These are phyloP conservation scores for Nicotiana sylvestris DNA, from an alignment of 257 asterid species.

Conservation along the genomic window DNA sequence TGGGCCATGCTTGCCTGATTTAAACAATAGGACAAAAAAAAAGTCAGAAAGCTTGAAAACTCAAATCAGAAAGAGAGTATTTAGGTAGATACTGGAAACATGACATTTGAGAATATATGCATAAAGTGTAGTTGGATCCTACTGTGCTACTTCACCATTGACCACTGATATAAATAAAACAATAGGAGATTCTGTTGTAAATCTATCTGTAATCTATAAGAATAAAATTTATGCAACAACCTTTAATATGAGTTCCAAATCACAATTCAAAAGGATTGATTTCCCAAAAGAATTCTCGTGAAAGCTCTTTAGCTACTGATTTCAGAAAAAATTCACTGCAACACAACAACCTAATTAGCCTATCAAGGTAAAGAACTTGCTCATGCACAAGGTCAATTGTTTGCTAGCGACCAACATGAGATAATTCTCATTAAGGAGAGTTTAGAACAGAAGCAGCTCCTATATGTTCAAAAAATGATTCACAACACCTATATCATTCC, in stretches of 20 bases:
- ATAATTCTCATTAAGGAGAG: background rate
- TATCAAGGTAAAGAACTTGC: background rate
- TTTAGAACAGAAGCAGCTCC: background rate
- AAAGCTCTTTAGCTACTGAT: background rate
- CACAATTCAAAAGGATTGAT: background rate
- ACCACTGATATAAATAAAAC: background rate
- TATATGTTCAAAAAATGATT: too few species aligned
- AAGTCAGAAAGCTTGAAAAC: background rate
- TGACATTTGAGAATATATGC: background rate
- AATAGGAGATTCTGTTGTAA: background rate
- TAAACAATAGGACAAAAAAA: background rate
- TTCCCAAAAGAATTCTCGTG: background rate
- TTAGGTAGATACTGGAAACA: background rate
- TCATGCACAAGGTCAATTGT: background rate
- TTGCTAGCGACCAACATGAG: background rate
- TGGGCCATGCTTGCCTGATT: slow-evolving; percentile 58
- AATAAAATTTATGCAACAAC: background rate
- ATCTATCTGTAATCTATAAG: background rate
- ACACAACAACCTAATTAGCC: background rate
- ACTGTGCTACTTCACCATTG: background rate
- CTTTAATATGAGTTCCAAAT: background rate
- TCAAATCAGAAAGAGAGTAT: background rate
- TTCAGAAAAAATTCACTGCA: background rate
- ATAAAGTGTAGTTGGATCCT: background rate
- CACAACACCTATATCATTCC: too few species aligned